Percentiles rank a stretch among this genome's conserved stretches.
Conservation (phyloP, 2,329 filamentous ascomycete genomes). For the Paraphoma sp. region DNA sequence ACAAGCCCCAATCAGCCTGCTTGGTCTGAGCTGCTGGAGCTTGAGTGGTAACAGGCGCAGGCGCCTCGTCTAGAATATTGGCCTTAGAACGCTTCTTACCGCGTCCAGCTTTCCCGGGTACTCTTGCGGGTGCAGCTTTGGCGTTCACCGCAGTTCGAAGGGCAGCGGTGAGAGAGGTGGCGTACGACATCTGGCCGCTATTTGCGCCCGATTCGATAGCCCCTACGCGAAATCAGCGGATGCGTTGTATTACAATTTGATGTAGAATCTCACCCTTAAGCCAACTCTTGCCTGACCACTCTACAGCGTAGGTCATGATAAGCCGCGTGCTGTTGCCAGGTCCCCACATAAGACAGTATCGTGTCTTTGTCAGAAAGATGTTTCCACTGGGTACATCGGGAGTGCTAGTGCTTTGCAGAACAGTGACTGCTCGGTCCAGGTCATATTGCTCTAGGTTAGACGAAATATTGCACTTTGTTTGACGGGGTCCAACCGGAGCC, state of each 20-base stretch:
- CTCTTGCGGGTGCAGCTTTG: slow-evolving; percentile 57
- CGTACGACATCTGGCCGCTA: slow-evolving; percentile 85
- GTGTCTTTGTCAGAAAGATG: slow-evolving; percentile 89
- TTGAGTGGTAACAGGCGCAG: slow-evolving; percentile 41
- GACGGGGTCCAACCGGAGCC: slow-evolving; percentile 83
- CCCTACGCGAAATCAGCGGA: slow-evolving; percentile 59
- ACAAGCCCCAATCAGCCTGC: slow-evolving; percentile 69
- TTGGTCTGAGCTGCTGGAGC: slow-evolving; percentile 31
- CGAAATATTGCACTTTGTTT: slow-evolving; percentile 91
- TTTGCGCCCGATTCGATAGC: slow-evolving; percentile 96
- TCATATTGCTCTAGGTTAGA: slow-evolving; percentile 86
- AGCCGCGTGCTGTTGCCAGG: slow-evolving; percentile 84
- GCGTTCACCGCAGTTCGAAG: slow-evolving; percentile 76
- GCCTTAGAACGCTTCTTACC: slow-evolving; percentile 66
- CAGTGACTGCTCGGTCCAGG: slow-evolving; percentile 82
- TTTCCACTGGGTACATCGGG: slow-evolving; percentile 96
- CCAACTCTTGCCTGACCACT: slow-evolving; percentile 99
- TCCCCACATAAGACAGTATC: slow-evolving; percentile 93
- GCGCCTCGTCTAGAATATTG: slow-evolving; percentile 54
- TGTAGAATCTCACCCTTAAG: slow-evolving; percentile 74
- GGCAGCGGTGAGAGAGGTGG: slow-evolving; percentile 77
- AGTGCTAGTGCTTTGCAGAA: slow-evolving; percentile 85
- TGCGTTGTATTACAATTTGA: background rate
- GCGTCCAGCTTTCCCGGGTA: slow-evolving; percentile 54
- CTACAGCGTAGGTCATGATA: slow-evolving; percentile 86